Conservation (phyloP, 805 yeast species). For the Wickerhamomyces hampshirensis region DNA sequence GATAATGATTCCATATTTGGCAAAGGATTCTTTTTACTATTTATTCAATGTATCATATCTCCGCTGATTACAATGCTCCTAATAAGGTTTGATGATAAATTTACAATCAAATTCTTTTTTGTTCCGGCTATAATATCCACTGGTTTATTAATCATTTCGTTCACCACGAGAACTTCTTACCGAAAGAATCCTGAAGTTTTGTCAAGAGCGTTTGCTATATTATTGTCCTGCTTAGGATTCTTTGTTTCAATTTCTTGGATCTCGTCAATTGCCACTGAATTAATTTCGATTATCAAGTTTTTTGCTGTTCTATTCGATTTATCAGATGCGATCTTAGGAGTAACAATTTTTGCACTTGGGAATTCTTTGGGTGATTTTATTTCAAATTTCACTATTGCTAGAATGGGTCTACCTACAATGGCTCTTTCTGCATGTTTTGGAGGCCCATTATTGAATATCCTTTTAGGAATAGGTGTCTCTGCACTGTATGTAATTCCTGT, state of each 20-base stretch:
- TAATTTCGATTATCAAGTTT: constrained; percentile 61
- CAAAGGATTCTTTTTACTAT: constrained; percentile 20
- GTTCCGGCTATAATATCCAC: constrained; percentile 6
- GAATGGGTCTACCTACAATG: constrained; percentile 84
- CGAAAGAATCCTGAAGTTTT: constrained; percentile 1
- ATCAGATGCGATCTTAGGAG: constrained; percentile 78
- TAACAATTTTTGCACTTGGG: constrained; percentile 90
- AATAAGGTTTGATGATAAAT: constrained; percentile 11
- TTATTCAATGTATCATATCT: constrained; percentile 28
- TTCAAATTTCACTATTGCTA: constrained; percentile 77
- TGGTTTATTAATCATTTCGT: constrained; percentile 1
- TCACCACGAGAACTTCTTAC: constrained; percentile 1
- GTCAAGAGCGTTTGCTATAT: not conserved
- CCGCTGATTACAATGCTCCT: constrained; percentile 22
- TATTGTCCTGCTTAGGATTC: constrained; percentile 53
- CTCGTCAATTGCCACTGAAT: constrained; percentile 38
- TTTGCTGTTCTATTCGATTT: constrained; percentile 55
- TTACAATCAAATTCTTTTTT: constrained; percentile 2
- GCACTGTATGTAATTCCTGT: constrained; percentile 43
- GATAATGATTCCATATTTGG: constrained; percentile 18
- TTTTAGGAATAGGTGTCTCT: constrained; percentile 77
- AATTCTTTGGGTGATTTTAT: constrained; percentile 89
- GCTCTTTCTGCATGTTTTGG: constrained; percentile 95
- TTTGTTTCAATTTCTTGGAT: constrained; percentile 67
- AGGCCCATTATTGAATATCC: constrained; percentile 75